Conservation (phyloP, 768 basidiomycete species). For the Phaeotremella fagi region DNA sequence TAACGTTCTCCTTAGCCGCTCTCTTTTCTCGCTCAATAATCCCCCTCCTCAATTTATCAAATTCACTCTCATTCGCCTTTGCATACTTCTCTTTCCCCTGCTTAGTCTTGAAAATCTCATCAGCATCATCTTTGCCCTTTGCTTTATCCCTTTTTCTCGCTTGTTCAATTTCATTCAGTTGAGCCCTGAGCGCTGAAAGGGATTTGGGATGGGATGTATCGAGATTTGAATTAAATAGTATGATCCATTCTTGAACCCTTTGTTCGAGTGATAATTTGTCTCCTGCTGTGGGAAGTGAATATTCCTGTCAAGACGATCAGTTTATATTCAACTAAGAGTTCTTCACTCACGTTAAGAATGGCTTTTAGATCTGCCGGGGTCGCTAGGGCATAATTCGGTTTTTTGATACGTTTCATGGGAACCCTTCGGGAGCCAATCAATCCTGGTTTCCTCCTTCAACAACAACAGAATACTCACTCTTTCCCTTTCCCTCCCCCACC, state of each 20-base stretch:
- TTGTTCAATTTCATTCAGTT: slow-evolving; percentile 29
- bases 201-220: slow-evolving; percentile 44
- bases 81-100: slow-evolving; percentile 30
- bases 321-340: background rate
- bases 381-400: slow-evolving; percentile 43
- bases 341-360: slow-evolving; percentile 19
- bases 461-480: slow-evolving; percentile 15
- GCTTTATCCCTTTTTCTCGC: slow-evolving; percentile 34
- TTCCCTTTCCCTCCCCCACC: slow-evolving; percentile 10
- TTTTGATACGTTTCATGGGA: slow-evolving; percentile 35
- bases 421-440: too few relatives aligned
- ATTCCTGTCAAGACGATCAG: slow-evolving; percentile 12
- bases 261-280: slow-evolving; percentile 31
- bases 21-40: slow-evolving; percentile 34
- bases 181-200: slow-evolving; percentile 30
- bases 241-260: slow-evolving; percentile 45
- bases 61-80: slow-evolving; percentile 30
- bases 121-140: slow-evolving; percentile 30
- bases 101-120: slow-evolving; percentile 18
- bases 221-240: slow-evolving; percentile 46
- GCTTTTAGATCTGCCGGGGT: slow-evolving; percentile 34
- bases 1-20: slow-evolving; percentile 19
- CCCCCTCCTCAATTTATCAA: slow-evolving; percentile 32
- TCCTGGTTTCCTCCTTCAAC: too few relatives aligned
- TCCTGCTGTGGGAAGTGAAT: slow-evolving; percentile 32